Conservation (phyloP, 1,139 yeast species). For the Fermentozyma sake region DNA sequence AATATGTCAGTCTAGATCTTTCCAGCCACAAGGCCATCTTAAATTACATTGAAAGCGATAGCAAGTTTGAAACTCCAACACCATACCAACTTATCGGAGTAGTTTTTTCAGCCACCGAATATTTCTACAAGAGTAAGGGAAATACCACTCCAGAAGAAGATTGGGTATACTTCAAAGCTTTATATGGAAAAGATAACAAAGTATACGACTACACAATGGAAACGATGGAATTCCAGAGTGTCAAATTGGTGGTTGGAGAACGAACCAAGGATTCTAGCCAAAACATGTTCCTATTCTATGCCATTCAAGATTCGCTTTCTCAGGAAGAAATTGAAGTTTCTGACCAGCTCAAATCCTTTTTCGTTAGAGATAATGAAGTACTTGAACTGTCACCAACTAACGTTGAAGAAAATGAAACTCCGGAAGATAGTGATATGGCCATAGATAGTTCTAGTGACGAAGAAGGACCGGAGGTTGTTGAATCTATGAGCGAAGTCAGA, state of each 20-base stretch:
- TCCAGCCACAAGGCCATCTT: slow-evolving; percentile 19
- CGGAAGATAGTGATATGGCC: no score
- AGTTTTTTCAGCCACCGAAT: slow-evolving; percentile 26
- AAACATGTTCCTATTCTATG: slow-evolving; percentile 19
- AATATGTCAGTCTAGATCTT: slow-evolving; percentile 19
- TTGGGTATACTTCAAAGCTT: slow-evolving; percentile 12
- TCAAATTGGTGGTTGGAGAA: slow-evolving; percentile 14
- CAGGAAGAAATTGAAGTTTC: slow-evolving; percentile 9
- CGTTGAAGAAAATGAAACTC: slow-evolving; percentile 1
- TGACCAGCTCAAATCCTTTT: slow-evolving; percentile 12
- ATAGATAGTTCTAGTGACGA: no score
- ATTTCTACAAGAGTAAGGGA: slow-evolving; percentile 14
- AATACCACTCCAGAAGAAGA: slow-evolving; percentile 8
- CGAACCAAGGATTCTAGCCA: slow-evolving; percentile 12
- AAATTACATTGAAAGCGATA: slow-evolving; percentile 7
- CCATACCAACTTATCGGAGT: slow-evolving; percentile 26
- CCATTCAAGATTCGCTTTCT: slow-evolving; percentile 9
- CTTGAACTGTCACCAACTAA: slow-evolving; percentile 2
- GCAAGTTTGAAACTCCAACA: slow-evolving; percentile 12
- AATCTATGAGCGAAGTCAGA: no score
- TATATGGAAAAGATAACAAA: slow-evolving; percentile 8
- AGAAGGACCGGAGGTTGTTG: slow-evolving; percentile 2
- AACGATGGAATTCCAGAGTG: slow-evolving; percentile 17
- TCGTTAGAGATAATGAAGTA: slow-evolving; percentile 15
- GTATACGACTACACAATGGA: slow-evolving; percentile 16